Evolutionary conservation across 345 rosid species (phyloP), one percentile per base, ranked within the genome.

Genomic region (Gossypioides kirkii): DNA sequence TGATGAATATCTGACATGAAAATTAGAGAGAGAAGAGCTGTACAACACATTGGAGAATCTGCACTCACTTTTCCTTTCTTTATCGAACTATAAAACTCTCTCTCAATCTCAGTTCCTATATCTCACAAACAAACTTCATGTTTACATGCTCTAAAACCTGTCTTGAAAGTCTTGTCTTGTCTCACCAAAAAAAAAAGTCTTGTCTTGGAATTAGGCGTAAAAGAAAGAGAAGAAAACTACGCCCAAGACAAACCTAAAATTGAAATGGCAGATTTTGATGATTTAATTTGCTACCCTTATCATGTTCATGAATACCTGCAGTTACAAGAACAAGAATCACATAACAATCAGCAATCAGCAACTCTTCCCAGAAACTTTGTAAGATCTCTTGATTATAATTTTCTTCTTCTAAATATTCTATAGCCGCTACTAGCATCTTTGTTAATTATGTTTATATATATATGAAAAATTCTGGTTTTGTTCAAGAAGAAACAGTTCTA

Each of bases 1-100:
- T 84, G 85, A 68, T 70, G 76, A 75, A 73, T 65, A 62, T 75
- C 86, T 77, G 80, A 80, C 78, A 65, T 74, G 72, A 50, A 61
- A 78, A 66, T 1, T 1, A 76, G 77, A 56, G 42, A 73, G 53
- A 69, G 54, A 25, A 46, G 69, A 42, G 71, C 67, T 66, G 77
- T 70, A 41, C 61, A 25, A 52, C 66, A 42, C 41, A 43, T 61
- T 59, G 20, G 58, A 79, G 80, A 82, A 86, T 82, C 83, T 78
- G 56, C 61, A 79, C 84, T 58, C 9, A 25, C 61, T 1, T 23
- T 23, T 58, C 7, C 10, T 23, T 52, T 52, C 12, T 58, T 11
- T 13, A 8, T 71, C 22, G 55, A 32, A 54, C 47, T 50, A 46
- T 12, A 77, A 75, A 69, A 47, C 66, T n/a, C 16, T 60, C 38